Percentiles rank a stretch among this genome's conserved stretches.
These are phyloP conservation scores for Globisporangium rhizosaccharum DNA, from an alignment of 352 stramenopile species.

Conservation along the genomic window DNA sequence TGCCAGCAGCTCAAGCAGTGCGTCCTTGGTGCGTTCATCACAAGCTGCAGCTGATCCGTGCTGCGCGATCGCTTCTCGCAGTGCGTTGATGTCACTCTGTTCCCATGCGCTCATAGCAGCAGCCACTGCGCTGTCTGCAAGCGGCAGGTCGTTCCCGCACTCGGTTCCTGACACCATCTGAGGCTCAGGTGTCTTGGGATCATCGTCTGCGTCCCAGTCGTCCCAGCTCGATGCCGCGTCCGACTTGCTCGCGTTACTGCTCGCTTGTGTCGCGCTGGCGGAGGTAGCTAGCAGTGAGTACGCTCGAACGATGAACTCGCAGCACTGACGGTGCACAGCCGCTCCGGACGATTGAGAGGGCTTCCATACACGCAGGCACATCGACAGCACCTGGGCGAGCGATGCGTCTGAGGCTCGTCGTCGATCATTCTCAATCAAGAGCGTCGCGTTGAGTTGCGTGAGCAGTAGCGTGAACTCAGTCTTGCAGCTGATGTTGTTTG, in stretches of 20 bases:
- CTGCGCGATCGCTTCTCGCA: neutral
- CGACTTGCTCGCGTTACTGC: no score
- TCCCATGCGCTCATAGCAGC: neutral
- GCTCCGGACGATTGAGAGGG: neutral
- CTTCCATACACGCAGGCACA: neutral
- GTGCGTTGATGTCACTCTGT: neutral
- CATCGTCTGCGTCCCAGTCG: slow-evolving; percentile 34
- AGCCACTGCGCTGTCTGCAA: neutral
- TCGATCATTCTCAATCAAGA: neutral
- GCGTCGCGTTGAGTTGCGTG: slow-evolving; percentile 5
- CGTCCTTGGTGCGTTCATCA: no score
- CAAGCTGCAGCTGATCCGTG: neutral
- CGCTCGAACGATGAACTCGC: neutral
- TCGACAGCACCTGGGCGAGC: neutral
- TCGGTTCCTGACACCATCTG: no score
- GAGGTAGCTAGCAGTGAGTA: neutral
- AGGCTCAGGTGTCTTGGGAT: neutral
- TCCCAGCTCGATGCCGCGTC: slow-evolving; percentile 18
- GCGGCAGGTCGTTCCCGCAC: no score
- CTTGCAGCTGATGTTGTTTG: neutral
- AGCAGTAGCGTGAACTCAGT: neutral
- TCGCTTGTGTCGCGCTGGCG: neutral
- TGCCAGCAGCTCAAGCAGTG: no score
- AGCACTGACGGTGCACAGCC: neutral
- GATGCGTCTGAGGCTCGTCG: neutral